Percentiles rank a stretch among this genome's conserved stretches.
Evolutionary conservation across 768 basidiomycete species (phyloP).

Genomic region (Tephrocybe sp.): DNA sequence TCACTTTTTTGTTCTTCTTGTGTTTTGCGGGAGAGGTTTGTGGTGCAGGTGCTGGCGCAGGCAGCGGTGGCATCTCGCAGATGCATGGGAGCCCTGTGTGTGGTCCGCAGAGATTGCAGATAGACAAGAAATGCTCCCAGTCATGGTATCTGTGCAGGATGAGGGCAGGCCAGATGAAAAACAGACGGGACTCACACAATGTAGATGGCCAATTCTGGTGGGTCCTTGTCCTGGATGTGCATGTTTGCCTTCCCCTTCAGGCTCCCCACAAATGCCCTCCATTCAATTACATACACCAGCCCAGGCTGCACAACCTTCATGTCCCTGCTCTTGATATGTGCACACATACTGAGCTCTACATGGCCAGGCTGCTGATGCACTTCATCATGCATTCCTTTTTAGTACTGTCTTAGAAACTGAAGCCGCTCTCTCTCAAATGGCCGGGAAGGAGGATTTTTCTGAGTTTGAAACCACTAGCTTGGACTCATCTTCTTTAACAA

Average conservation of each 20-base stretch:
- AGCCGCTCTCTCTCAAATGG: too few relatives aligned
- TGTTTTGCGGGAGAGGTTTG: too few relatives aligned
- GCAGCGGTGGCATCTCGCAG: constrained; percentile 43
- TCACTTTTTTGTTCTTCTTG: too few relatives aligned
- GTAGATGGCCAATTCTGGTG: constrained; percentile 9
- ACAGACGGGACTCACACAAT: constrained; percentile 87
- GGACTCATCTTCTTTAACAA: too few relatives aligned
- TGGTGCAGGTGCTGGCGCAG: constrained; percentile 28
- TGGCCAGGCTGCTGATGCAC: constrained; percentile 80
- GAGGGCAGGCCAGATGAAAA: constrained; percentile 21
- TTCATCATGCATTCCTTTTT: constrained; percentile 76
- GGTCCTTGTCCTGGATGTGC: constrained; percentile 21
- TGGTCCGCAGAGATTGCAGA: constrained; percentile 83
- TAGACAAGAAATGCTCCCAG: constrained; percentile 93
- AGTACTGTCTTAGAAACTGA: too few relatives aligned
- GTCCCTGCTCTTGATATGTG: constrained; percentile 72
- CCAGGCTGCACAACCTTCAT: constrained; percentile 95
- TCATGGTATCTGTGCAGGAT: constrained; percentile 70
- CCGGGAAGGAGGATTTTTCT: too few relatives aligned
- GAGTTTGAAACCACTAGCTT: too few relatives aligned
- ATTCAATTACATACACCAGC: constrained; percentile 87
- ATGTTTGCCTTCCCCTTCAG: too few relatives aligned
- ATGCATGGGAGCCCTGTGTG: constrained; percentile 74
- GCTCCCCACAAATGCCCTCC: constrained; percentile 58
- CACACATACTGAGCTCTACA: constrained; percentile 90